Percentiles rank a stretch among this genome's conserved stretches.
Conservation (phyloP, 2,329 filamentous ascomycete genomes). For the Neonectria faginata region DNA sequence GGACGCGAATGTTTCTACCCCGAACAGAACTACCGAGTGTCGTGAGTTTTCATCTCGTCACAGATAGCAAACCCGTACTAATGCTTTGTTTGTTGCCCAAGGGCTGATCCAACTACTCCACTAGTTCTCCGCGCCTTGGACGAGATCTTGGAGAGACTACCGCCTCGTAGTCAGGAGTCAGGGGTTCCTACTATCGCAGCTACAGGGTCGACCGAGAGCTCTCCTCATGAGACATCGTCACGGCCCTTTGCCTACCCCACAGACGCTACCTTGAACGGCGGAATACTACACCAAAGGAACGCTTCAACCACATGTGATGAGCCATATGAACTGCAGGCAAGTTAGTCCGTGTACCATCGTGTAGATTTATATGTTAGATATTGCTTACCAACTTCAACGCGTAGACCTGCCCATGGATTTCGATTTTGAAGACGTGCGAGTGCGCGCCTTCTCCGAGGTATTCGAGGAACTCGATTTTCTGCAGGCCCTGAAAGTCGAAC, state of each 20-base stretch:
- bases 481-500: conserved; percentile 11
- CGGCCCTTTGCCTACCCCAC: not conserved
- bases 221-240: not conserved
- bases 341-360: not conserved
- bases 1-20: conserved; percentile 21
- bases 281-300: not conserved
- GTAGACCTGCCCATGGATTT: not conserved
- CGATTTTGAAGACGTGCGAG: conserved; percentile 2
- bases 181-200: not conserved
- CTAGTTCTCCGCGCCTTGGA: conserved; percentile 10
- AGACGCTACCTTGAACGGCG: not conserved
- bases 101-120: conserved; percentile 3
- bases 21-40: conserved; percentile 5
- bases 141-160: conserved; percentile 19
- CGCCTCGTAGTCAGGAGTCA: not conserved
- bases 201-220: not conserved
- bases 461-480: conserved; percentile 9
- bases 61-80: not conserved
- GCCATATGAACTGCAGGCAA: conserved; percentile 2
- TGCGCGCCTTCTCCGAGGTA: not conserved
- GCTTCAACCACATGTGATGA: not conserved
- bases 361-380: not conserved
- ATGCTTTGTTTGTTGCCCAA: not conserved
- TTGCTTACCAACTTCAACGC: conserved; percentile 16
- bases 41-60: not conserved